These are phyloP conservation scores for Mitragyna speciosa DNA, from an alignment of 257 asterid species.

Conservation along the genomic window DNA sequence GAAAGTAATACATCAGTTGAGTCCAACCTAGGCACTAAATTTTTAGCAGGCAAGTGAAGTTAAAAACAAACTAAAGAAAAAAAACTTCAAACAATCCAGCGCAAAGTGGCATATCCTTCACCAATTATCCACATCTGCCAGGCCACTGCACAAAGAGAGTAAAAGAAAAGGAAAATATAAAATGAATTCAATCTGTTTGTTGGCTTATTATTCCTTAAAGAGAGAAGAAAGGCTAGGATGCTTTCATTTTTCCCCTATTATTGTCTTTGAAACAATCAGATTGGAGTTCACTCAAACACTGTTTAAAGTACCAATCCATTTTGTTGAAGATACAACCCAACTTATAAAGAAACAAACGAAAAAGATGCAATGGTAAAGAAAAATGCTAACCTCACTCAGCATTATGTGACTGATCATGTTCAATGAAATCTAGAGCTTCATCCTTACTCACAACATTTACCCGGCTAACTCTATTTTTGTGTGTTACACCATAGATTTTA, in stretches of 20 bases:
- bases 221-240: neutral
- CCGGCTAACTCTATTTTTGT: slow-evolving; percentile 84
- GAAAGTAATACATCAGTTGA: neutral
- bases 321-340: neutral
- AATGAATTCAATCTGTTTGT: neutral
- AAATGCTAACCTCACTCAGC: slow-evolving; percentile 49
- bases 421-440: slow-evolving; percentile 80
- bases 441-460: slow-evolving; percentile 73
- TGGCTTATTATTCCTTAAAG: too few species aligned
- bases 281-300: neutral
- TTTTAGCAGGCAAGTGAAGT: neutral
- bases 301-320: neutral
- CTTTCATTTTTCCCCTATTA: too few species aligned
- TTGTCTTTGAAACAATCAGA: neutral
- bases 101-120: neutral
- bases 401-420: slow-evolving; percentile 83
- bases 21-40: neutral
- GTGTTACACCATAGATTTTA: slow-evolving; percentile 88
- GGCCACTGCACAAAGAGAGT: neutral
- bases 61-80: neutral
- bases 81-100: neutral
- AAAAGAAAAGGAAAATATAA: too few species aligned
- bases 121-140: neutral
- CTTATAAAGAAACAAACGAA: neutral
- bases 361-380: neutral